A percentile compares a stretch with the other conserved stretches of the same genome.
phyloP scores from a whole-genome alignment of 306 rosid genomes.

The Corylus heterophylla region DNA sequence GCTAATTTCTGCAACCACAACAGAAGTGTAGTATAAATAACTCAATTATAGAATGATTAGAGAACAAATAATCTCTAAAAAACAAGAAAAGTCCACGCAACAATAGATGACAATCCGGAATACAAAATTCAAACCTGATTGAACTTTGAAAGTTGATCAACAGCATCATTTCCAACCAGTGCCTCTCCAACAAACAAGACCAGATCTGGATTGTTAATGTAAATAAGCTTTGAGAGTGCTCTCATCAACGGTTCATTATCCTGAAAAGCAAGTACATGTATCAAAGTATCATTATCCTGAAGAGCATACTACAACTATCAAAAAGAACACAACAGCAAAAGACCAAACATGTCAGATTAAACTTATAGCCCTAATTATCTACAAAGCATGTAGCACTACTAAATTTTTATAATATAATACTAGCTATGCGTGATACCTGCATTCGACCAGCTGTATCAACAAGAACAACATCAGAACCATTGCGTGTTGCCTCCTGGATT shows the following conservation, averaged over 20 bases:
- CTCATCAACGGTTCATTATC: slow-evolving; percentile 98
- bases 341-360: neutral
- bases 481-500: slow-evolving; percentile 84
- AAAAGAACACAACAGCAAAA: slow-evolving; percentile 4
- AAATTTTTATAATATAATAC: neutral
- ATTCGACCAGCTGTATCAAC: slow-evolving; percentile 99
- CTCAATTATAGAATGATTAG: neutral
- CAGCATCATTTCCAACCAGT: slow-evolving; percentile 96
- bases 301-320: slow-evolving; percentile 14
- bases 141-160: slow-evolving; percentile 97
- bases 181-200: slow-evolving; percentile 99
- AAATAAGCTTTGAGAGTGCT: slow-evolving; percentile 89
- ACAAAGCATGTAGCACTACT: neutral
- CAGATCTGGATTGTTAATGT: slow-evolving; percentile 90
- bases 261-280: slow-evolving; percentile 37
- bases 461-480: slow-evolving; percentile 96
- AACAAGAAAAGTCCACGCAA: neutral
- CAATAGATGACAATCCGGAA: neutral
- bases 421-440: slow-evolving; percentile 60
- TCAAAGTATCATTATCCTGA: slow-evolving; percentile 1
- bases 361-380: slow-evolving; percentile 13
- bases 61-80: neutral
- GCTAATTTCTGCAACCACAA: slow-evolving; percentile 75
- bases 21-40: neutral
- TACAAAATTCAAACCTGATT: slow-evolving; percentile 64